phyloP scores from a whole-genome alignment of 2,329 filamentous ascomycete genomes.

The Camillea tinctor region DNA sequence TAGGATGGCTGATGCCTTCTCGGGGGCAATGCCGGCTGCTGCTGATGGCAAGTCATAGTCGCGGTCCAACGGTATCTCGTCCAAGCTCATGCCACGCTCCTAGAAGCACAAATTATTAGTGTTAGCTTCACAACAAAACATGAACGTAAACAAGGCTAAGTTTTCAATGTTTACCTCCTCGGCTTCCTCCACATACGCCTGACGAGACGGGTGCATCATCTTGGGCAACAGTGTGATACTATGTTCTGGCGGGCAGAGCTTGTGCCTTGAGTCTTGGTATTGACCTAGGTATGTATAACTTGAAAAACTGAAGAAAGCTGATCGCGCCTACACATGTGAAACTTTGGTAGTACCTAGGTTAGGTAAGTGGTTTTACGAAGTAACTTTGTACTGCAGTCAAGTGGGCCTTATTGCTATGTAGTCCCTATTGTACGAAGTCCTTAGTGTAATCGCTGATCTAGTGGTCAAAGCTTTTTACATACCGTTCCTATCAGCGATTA shows the following conservation, averaged over 20 bases:
- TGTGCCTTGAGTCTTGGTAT: neutral
- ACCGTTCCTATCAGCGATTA: no score
- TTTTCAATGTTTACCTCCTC: slow-evolving; percentile 58
- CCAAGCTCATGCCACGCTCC: slow-evolving; percentile 32
- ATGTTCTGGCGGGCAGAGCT: neutral
- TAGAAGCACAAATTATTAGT: slow-evolving; percentile 25
- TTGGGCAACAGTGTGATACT: slow-evolving; percentile 33
- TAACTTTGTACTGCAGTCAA: neutral
- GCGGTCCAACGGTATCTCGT: slow-evolving; percentile 63
- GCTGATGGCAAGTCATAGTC: slow-evolving; percentile 77
- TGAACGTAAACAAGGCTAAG: slow-evolving; percentile 13
- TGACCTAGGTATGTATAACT: neutral
- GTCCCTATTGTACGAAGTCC: no score
- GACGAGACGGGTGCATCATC: slow-evolving; percentile 82
- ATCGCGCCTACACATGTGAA: neutral
- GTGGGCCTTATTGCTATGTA: neutral
- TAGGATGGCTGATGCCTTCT: slow-evolving; percentile 81
- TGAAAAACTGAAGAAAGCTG: neutral
- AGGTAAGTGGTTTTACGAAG: neutral
- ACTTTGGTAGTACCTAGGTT: neutral
- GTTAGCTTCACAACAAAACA: slow-evolving; percentile 18
- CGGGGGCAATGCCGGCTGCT: slow-evolving; percentile 65
- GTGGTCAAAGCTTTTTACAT: neutral
- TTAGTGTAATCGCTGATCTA: no score
- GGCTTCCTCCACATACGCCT: slow-evolving; percentile 90